Conservation (phyloP, 176 grass and related monocot genomes). For the Carex scoparia region DNA sequence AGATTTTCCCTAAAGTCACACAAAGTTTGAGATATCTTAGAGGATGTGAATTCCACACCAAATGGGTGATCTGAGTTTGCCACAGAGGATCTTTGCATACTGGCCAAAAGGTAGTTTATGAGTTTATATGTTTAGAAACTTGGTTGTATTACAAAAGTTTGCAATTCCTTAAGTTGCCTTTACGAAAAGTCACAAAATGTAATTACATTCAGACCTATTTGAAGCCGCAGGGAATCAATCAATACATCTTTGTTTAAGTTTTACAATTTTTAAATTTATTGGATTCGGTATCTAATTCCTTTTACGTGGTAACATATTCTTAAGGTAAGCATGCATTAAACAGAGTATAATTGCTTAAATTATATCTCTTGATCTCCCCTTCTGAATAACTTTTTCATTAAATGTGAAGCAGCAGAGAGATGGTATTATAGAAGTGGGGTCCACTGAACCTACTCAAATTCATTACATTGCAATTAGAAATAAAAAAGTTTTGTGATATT, state of each 20-base stretch:
- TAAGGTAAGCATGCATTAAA: constrained; percentile 10
- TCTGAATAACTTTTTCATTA: neutral
- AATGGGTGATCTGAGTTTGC: neutral
- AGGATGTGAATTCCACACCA: neutral
- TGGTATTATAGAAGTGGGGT: neutral
- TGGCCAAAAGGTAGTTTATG: neutral
- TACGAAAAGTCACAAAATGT: neutral
- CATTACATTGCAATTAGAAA: neutral
- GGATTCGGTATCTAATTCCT: neutral
- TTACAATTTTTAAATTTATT: neutral
- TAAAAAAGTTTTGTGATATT: neutral
- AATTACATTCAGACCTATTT: neutral
- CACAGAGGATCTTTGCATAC: neutral
- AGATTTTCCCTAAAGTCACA: no score
- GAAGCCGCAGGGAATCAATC: neutral
- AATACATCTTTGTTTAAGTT: neutral
- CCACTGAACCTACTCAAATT: neutral
- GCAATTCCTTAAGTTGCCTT: neutral
- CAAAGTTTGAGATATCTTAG: no score
- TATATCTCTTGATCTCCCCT: neutral
- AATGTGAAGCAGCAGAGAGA: neutral
- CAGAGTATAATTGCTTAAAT: neutral
- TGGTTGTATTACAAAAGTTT: neutral
- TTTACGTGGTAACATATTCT: constrained; percentile 12
- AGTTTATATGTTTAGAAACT: neutral